Evolutionary conservation across 345 rosid genomes (phyloP).

Genomic region (Laguncularia racemosa): DNA sequence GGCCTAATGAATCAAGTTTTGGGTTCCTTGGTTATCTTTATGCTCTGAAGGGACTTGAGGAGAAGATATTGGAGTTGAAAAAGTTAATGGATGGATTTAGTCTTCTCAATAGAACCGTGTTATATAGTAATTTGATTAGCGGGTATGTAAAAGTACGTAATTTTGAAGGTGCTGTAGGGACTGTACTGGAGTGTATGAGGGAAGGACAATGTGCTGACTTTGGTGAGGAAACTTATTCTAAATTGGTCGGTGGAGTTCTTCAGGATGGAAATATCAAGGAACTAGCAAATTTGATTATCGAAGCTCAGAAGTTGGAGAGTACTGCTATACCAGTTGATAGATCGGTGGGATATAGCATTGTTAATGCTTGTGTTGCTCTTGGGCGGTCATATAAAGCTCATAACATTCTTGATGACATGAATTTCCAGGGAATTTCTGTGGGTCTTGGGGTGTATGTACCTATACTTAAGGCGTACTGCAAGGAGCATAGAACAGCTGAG

Average conservation of each 20-base stretch:
- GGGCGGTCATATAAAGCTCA: conserved; percentile 85
- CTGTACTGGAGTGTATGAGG: conserved; percentile 33
- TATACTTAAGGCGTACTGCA: conserved; percentile 73
- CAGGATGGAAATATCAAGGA: conserved; percentile 50
- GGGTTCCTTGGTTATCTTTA: conserved; percentile 81
- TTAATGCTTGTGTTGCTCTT: conserved; percentile 67
- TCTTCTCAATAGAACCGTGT: conserved; percentile 27
- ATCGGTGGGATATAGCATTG: conserved; percentile 63
- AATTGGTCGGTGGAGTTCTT: conserved; percentile 61
- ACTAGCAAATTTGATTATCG: conserved; percentile 57
- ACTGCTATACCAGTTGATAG: conserved; percentile 19
- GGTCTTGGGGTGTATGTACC: conserved; percentile 84
- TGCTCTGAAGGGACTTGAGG: conserved; percentile 62
- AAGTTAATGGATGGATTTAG: conserved; percentile 53
- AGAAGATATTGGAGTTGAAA: conserved; percentile 62
- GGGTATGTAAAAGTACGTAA: conserved; percentile 59
- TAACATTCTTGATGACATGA: conserved; percentile 71
- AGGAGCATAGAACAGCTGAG: conserved; percentile 78
- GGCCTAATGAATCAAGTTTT: conserved; percentile 67
- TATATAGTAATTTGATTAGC: conserved; percentile 52
- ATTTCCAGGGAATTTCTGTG: conserved; percentile 49
- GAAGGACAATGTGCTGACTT: conserved; percentile 29
- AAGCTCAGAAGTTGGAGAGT: conserved; percentile 70
- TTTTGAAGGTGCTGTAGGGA: conserved; percentile 45
- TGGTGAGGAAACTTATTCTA: conserved; percentile 46